phyloP scores from a whole-genome alignment of 768 basidiomycete species.

The Hericium erinaceus region DNA sequence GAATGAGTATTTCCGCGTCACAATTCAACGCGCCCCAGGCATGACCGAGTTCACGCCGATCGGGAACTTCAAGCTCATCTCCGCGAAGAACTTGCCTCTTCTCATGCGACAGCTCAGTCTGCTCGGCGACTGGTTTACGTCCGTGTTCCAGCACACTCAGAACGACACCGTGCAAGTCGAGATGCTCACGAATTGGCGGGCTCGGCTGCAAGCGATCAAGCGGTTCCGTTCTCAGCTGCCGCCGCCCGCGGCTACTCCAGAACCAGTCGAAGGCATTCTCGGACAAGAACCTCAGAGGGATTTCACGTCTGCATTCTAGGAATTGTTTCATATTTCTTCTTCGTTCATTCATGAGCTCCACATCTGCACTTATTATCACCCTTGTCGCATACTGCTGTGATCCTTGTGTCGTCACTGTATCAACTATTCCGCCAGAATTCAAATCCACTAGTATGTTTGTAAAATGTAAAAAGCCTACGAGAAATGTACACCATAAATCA shows the following conservation, averaged over 20 bases:
- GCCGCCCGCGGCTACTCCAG: slow-evolving; percentile 11
- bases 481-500: no score
- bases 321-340: neutral
- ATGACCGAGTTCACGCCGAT: slow-evolving; percentile 94
- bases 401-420: no score
- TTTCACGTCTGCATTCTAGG: slow-evolving; percentile 17
- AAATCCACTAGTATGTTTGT: no score
- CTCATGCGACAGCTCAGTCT: slow-evolving; percentile 83
- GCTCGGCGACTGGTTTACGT: slow-evolving; percentile 84
- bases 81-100: slow-evolving; percentile 77
- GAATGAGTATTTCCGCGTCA: slow-evolving; percentile 94
- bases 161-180: slow-evolving; percentile 63
- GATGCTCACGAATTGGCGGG: slow-evolving; percentile 84
- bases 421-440: no score
- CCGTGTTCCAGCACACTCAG: slow-evolving; percentile 69
- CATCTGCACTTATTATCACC: no score
- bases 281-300: slow-evolving; percentile 23
- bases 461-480: no score
- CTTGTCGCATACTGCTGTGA: no score
- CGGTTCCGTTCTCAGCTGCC: slow-evolving; percentile 37
- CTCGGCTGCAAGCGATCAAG: slow-evolving; percentile 69
- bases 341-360: neutral
- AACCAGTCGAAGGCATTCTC: slow-evolving; percentile 18
- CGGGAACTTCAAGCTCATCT: slow-evolving; percentile 91
- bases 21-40: slow-evolving; percentile 75